Evolutionary conservation across 371 early-diverging fungal species (phyloP), one percentile per base, ranked within the genome.

Genomic region (Apophysomyces sp.): DNA sequence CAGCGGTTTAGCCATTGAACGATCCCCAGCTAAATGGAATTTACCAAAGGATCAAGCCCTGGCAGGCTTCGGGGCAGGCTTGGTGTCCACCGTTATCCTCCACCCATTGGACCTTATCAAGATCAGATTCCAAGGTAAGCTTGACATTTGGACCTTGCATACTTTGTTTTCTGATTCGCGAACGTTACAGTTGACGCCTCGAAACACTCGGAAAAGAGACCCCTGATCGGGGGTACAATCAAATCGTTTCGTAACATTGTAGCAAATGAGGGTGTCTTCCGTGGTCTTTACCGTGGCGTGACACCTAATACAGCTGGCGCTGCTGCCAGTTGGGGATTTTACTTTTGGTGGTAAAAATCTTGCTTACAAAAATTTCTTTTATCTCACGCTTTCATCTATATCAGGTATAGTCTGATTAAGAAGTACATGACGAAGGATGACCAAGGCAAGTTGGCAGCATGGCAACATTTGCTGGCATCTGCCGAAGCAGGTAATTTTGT

Each of bases 51-150:
- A 97, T 74, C 92, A 97, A 73, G 95, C 93, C 24, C 59, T 94
- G 59, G 92, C 97, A 3, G 98, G 98, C 7, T 86, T 96, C 55
- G 83, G 86, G 27, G 97, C 95, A 1, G 96, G 95, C 7, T 76
- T 91, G 4, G 86, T 88, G 4, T 92, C 95, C 0, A 96, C 98
- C 0, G 74, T 86, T 4, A 60, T 83, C 18, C 81, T 97, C 31
- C 97, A 97, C 73, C 97, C 97, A 11, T 75, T 98, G 31, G 98
- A 98, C 71, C 75, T 97, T 36, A 82, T 98, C 61, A 98, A 98
- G 71, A 93, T 92, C 27, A 78, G 96, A 26, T 85, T 95, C 56
- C 97, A 98, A 87, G 90, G 94, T 84, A 83, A 52, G 54, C 24
- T 16, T 4, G 51, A 11, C 2, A 1, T 11, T 4, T 11, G 8